These are phyloP conservation scores for Lachnellula subtilissima DNA, from an alignment of 2,329 filamentous ascomycete species.

Conservation along the genomic window DNA sequence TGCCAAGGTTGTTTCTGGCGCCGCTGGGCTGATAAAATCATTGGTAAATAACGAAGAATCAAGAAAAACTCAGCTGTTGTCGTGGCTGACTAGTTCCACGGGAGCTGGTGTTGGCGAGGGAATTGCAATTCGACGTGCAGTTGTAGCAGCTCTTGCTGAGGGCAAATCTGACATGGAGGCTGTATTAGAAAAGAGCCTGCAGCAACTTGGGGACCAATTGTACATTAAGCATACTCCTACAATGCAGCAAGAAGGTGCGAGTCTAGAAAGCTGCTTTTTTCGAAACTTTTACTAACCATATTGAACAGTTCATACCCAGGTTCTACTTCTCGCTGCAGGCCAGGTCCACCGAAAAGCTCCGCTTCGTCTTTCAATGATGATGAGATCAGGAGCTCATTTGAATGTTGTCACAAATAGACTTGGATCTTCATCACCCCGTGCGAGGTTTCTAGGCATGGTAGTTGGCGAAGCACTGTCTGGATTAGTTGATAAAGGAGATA, in stretches of 20 bases:
- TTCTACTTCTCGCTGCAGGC: constrained; percentile 71
- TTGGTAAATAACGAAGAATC: constrained; percentile 44
- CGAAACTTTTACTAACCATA: constrained; percentile 19
- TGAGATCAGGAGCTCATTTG: constrained; percentile 69
- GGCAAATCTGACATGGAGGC: constrained; percentile 47
- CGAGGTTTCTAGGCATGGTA: constrained; percentile 81
- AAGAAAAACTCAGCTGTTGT: constrained; percentile 50
- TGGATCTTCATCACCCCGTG: constrained; percentile 66
- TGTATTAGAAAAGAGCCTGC: constrained; percentile 63
- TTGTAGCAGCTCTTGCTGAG: constrained; percentile 52
- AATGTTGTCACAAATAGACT: constrained; percentile 81
- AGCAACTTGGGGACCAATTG: constrained; percentile 76
- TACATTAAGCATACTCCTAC: constrained; percentile 81
- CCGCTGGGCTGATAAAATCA: constrained; percentile 50
- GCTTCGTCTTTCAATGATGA: constrained; percentile 61
- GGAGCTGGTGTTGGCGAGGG: constrained; percentile 61
- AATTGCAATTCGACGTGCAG: constrained; percentile 62
- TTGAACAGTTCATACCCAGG: constrained; percentile 68
- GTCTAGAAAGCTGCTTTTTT: constrained; percentile 8
- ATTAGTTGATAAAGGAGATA: constrained; percentile 58
- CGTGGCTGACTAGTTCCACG: constrained; percentile 61
- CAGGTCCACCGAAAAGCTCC: constrained; percentile 65
- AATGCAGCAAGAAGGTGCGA: constrained; percentile 79
- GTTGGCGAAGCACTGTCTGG: constrained; percentile 69
- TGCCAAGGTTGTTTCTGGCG: constrained; percentile 46